These are phyloP conservation scores for Eucalyptus leucophloia DNA, from an alignment of 345 rosid genomes.

Conservation along the genomic window DNA sequence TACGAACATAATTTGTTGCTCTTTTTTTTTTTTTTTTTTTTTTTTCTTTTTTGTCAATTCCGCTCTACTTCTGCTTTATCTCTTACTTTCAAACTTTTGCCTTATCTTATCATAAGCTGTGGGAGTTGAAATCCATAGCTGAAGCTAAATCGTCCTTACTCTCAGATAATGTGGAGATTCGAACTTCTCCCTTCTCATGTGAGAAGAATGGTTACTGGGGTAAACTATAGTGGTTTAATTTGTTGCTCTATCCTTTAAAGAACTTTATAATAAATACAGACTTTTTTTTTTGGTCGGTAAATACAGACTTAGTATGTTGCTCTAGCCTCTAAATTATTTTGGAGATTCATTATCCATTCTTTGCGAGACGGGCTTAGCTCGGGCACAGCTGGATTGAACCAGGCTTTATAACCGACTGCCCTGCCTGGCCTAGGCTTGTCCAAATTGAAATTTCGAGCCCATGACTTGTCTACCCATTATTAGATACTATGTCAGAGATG, in stretches of 20 bases:
- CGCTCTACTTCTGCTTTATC: fast-evolving
- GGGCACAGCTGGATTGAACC: not conserved
- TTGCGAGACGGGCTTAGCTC: not conserved
- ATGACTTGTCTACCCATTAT: not conserved
- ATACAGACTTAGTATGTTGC: not conserved
- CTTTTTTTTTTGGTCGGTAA: not conserved
- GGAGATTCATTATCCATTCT: not conserved
- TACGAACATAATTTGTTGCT: fast-evolving
- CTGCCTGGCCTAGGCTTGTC: not conserved
- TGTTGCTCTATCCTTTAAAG: too few relatives aligned
- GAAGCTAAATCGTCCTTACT: fast-evolving
- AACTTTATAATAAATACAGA: too few relatives aligned
- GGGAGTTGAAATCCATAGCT: fast-evolving
- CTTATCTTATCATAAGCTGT: too few relatives aligned
- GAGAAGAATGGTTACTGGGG: fast-evolving
- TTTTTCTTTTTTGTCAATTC: fast-evolving
- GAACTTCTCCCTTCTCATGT: too few relatives aligned
- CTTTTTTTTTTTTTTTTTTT: too few relatives aligned
- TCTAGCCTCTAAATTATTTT: not conserved
- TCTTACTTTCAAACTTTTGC: too few relatives aligned
- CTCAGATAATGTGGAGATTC: fast-evolving
- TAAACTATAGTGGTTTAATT: too few relatives aligned
- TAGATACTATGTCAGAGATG: not conserved
- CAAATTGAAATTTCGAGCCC: not conserved
- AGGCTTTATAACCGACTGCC: not conserved